Evolutionary conservation across 192 early-diverging fungal genomes (phyloP), one percentile per base, ranked within the genome.

Genomic region (Coemansia sp.): DNA sequence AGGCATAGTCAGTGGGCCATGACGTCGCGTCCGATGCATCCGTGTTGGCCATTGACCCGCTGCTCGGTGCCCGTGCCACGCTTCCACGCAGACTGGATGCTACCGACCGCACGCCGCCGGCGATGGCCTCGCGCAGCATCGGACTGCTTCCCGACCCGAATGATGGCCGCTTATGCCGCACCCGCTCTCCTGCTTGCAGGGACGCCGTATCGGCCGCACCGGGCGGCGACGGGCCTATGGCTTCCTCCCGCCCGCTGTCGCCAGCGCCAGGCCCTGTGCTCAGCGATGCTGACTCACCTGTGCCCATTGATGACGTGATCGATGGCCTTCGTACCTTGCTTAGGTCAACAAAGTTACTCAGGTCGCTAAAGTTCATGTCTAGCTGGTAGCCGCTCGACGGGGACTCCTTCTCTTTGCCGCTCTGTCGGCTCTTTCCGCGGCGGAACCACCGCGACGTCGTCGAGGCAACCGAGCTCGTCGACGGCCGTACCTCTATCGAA

Each of bases 331-430:
- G 66, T 32, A 77, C 62, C 52, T 70, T 69, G 13, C 67, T 44
- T 40, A 77, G 34, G 29, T 77, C 67, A 25, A 77, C 73, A 66
- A 77, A 77, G 47, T 55, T 67, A 22, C 55, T 43, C 15, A 77
- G 41, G 33, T 77, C 73, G 50, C 47, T 61, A 53, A 77, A 77
- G 48, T 70, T 63, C 73, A 71, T 77, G 38, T 77, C 73, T 28
- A 77, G 53, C n/a, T 75, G 72, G 49, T 68, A 59, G 44, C 46
- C 52, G 37, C 36, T 50, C 11, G 58, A 18, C 3, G 55, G 38
- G 24, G 32, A 18, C 20, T 64, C 48, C 36, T 63, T 35, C 9
- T 38, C 50, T 27, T 52, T 60, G 42, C 53, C 43, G 17, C 24
- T 6, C 15, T 43, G 38, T 34, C 72, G 72, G 41, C 45, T 38